Conservation (phyloP, 2,329 filamentous ascomycete species). For the Fusarium continuum region DNA sequence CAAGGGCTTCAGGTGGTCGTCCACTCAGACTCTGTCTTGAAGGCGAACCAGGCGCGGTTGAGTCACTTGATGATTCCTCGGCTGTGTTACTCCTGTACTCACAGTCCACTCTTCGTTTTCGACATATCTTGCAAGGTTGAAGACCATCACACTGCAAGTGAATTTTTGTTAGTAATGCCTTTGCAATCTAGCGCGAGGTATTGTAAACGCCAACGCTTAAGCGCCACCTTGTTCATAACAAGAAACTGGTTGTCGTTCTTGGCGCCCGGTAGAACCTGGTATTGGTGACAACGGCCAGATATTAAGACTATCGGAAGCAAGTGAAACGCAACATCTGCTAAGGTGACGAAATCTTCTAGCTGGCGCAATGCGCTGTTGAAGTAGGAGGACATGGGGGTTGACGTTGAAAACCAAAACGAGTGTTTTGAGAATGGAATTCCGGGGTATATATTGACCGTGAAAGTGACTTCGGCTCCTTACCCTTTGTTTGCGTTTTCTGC, state of each 20-base stretch:
- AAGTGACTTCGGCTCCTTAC: slow-evolving; percentile 51
- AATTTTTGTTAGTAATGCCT: background rate
- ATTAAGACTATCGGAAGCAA: background rate
- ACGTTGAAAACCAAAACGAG: background rate
- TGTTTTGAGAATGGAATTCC: background rate
- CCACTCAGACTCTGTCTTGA: background rate
- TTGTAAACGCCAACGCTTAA: too few species aligned
- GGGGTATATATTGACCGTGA: background rate
- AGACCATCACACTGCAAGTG: slow-evolving; percentile 65
- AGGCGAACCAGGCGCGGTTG: background rate
- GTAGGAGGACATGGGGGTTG: background rate
- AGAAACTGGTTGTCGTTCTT: background rate
- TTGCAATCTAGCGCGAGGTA: background rate
- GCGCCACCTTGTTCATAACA: too few species aligned
- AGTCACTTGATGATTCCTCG: background rate
- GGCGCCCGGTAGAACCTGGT: too few species aligned
- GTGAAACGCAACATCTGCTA: background rate
- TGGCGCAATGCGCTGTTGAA: background rate
- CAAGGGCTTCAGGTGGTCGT: background rate
- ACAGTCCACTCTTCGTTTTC: slow-evolving; percentile 49
- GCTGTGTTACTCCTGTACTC: slow-evolving; percentile 6
- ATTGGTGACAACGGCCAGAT: too few species aligned
- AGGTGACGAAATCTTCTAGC: background rate
- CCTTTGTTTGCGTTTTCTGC: slow-evolving; percentile 74
- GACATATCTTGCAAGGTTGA: slow-evolving; percentile 66